Evolutionary conservation across 1,284 basidiomycete genomes (phyloP), one percentile per base, ranked within the genome.

Genomic region (Entoloma clypeatum): DNA sequence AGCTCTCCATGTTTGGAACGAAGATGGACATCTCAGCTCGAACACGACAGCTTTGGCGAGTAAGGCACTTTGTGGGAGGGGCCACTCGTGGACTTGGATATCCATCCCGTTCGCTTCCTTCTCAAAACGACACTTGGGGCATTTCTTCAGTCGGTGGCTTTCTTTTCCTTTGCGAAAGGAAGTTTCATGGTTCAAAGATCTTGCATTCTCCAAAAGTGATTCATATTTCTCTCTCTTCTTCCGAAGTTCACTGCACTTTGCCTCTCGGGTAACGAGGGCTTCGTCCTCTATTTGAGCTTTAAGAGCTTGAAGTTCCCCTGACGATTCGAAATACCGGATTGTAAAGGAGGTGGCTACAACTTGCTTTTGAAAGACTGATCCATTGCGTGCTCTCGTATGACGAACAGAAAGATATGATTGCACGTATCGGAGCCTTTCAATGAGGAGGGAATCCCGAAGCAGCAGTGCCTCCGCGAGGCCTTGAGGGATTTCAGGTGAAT

Each of bases 11-110:
- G 62, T 54, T 3, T 55, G 45, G 43, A 75, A 72, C 0, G 51
- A 44, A 0, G 45, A 17, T 0, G 77, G 77, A 31, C 62, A 62
- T 3, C 48, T 36, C 2, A 75, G 44, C 39, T 79, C 75, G 33
- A 79, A 77, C 0, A 77, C 56, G 0, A 63, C 60, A 0, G 44
- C 47, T 36, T 63, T 51, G 0, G 61, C 62, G 1, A 40, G 19
- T 1, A 56, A 25, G 2, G 17, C 2, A 7, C 55, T 32, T 0
- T 42, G 23, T 0, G 75, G 72, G 22, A 79, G 51, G 0, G 74
- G 75, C 75, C 73, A 76, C 36, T 79, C 75, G 31, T 72, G 56
- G 3, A 71, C 49, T 0, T 29, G 2, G 26, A 78, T 74, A 0
- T 27, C 7, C 52, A 75, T 49, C 0, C 5, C 25, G 0, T 14